Conservation (phyloP, 169 alveolate species). For the Plasmodium coatneyi region DNA sequence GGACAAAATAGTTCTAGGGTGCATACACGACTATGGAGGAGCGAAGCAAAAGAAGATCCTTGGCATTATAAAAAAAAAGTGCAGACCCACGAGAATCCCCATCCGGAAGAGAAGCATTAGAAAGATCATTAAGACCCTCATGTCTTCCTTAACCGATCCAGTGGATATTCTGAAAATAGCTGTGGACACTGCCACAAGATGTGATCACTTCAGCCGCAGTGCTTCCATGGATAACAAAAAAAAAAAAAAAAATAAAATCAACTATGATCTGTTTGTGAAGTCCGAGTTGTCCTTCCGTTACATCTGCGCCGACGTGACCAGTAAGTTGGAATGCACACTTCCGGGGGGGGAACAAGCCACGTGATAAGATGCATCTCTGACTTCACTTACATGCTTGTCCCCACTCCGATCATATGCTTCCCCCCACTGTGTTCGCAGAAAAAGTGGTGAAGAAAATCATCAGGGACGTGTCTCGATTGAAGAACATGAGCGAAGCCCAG, state of each 20-base stretch:
- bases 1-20: slow-evolving; percentile 34
- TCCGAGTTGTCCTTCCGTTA: slow-evolving; percentile 61
- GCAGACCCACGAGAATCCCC: slow-evolving; percentile 74
- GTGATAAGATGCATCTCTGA: too few relatives aligned
- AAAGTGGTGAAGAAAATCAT: slow-evolving; percentile 20
- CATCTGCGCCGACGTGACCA: slow-evolving; percentile 56
- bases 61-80: slow-evolving; percentile 16
- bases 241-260: slow-evolving; percentile 8
- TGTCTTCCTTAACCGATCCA: slow-evolving; percentile 81
- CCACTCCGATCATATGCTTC: neutral
- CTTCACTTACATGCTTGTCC: too few relatives aligned
- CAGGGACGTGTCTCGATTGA: slow-evolving; percentile 33
- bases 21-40: slow-evolving; percentile 65
- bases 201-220: slow-evolving; percentile 55
- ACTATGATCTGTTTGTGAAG: slow-evolving; percentile 45
- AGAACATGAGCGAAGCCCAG: slow-evolving; percentile 50
- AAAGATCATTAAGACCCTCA: slow-evolving; percentile 74
- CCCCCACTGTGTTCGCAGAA: neutral
- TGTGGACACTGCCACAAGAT: slow-evolving; percentile 82
- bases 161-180: slow-evolving; percentile 80
- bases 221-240: neutral
- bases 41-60: slow-evolving; percentile 4
- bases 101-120: slow-evolving; percentile 47
- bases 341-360: too few relatives aligned
- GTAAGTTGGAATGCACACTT: neutral